Evolutionary conservation across 2,329 filamentous ascomycete species (phyloP).

Genomic region (Acephala macrosclerotiorum): DNA sequence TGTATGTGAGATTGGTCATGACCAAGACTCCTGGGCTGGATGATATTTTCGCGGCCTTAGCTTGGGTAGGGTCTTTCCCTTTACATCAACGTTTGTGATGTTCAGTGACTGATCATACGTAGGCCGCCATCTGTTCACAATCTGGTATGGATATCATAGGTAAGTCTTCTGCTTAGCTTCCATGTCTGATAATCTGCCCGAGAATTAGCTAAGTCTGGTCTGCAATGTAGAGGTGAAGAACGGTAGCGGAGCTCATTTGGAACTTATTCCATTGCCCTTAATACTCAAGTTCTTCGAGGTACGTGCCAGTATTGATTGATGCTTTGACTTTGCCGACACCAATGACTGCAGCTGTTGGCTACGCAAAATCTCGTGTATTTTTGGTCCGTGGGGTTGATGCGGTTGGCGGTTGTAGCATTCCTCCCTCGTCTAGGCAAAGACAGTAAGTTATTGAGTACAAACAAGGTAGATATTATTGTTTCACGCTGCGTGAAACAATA

Average conservation of each 20-base stretch:
- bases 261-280: slow-evolving; percentile 5
- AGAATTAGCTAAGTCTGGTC: background rate
- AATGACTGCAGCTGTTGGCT: slow-evolving; percentile 20
- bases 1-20: slow-evolving; percentile 43
- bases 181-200: slow-evolving; percentile 5
- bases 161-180: background rate
- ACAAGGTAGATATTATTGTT: no score
- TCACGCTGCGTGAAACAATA: background rate
- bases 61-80: slow-evolving; percentile 34
- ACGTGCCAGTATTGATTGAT: slow-evolving; percentile 10
- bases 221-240: slow-evolving; percentile 1
- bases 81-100: background rate
- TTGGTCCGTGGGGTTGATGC: slow-evolving; percentile 43
- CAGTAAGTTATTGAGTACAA: slow-evolving; percentile 37
- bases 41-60: slow-evolving; percentile 41
- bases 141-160: slow-evolving; percentile 16
- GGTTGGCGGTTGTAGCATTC: slow-evolving; percentile 46
- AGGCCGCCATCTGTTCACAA: slow-evolving; percentile 8
- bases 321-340: slow-evolving; percentile 10
- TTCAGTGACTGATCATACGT: slow-evolving; percentile 8
- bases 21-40: slow-evolving; percentile 44
- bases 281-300: slow-evolving; percentile 18
- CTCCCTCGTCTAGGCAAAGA: slow-evolving; percentile 46
- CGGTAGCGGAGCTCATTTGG: slow-evolving; percentile 16
- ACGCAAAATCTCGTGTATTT: slow-evolving; percentile 38